Evolutionary conservation across 352 stramenopile genomes (phyloP), one percentile per base, ranked within the genome.

Genomic region (Pythium plurisporium): DNA sequence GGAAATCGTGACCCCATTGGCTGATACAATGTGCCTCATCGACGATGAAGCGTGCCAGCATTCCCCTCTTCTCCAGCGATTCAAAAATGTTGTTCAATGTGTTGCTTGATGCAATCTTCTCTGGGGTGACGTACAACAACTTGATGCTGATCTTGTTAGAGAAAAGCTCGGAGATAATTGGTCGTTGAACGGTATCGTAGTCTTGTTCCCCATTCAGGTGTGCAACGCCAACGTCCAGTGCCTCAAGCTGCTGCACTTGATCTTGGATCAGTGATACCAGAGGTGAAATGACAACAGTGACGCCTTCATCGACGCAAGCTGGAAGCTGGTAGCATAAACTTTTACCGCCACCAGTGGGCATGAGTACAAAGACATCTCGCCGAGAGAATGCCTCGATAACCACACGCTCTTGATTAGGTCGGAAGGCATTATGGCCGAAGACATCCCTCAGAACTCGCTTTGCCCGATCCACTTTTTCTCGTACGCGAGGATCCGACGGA

Each of bases 1-100:
- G 80, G 67, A 99, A 99, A 67, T 99, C 98, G 68, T 99, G 97
- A 20, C 97, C 97, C 97, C 97, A 99, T 64, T 96, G 89, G 53
- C 85, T 97, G 55, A 99, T 94, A 72, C 97, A 99, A 63, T 99
- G 97, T 7, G 85, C 87, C 65, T 96, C 85, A 66, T 99, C 97
- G 6, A 99, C 87, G 17, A 99, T 94, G 71, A 99, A 99, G 29
- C 96, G 81, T 60, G 91, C 96, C 12, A 99, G 82, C 9, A 95
- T 70, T 2, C 83, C 78, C 9, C 79, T 70, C 20, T 89, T 84
- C 40, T 87, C 70, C 15, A 92, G 69, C 3, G 79, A 90, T 51
- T 89, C 76, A 46, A 91, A 95, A 38, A 98, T 75, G 40, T 91
- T 91, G 54, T 68, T 84, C 17, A 96, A 63, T 64, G 97, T 85